These are phyloP conservation scores for Elsinoe fawcettii DNA, from an alignment of 2,329 filamentous ascomycete species.

Conservation along the genomic window DNA sequence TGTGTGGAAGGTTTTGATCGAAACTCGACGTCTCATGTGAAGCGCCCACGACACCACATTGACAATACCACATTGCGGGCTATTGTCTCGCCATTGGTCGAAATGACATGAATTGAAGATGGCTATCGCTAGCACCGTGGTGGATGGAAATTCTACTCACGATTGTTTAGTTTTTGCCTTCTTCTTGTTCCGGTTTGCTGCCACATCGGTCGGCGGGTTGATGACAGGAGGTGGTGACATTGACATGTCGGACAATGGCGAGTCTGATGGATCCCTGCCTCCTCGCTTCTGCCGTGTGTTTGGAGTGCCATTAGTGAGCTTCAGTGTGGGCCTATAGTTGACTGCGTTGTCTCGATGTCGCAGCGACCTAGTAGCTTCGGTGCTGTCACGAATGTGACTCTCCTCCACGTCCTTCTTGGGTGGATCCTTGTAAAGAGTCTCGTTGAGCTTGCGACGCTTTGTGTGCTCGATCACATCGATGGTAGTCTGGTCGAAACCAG, in stretches of 20 bases:
- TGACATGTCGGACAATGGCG: constrained; percentile 29
- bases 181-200: constrained; percentile 22
- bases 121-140: background rate
- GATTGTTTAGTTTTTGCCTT: constrained; percentile 34
- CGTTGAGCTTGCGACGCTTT: constrained; percentile 8
- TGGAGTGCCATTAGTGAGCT: constrained; percentile 13
- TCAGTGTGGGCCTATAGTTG: constrained; percentile 18
- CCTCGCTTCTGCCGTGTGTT: constrained; percentile 5
- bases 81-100: background rate
- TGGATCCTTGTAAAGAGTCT: constrained; percentile 12
- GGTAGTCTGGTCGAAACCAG: background rate
- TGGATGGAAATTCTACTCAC: constrained; percentile 25
- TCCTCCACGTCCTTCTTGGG: background rate
- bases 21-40: background rate
- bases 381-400: constrained; percentile 13
- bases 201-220: constrained; percentile 24
- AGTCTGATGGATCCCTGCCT: constrained; percentile 20
- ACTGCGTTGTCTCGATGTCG: constrained; percentile 23
- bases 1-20: background rate
- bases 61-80: constrained; percentile 7
- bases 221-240: constrained; percentile 24
- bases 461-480: constrained; percentile 2
- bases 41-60: background rate
- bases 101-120: background rate
- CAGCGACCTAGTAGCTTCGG: background rate